phyloP scores from a whole-genome alignment of 176 grass and related monocot genomes.

The Aechmea fasciata region DNA sequence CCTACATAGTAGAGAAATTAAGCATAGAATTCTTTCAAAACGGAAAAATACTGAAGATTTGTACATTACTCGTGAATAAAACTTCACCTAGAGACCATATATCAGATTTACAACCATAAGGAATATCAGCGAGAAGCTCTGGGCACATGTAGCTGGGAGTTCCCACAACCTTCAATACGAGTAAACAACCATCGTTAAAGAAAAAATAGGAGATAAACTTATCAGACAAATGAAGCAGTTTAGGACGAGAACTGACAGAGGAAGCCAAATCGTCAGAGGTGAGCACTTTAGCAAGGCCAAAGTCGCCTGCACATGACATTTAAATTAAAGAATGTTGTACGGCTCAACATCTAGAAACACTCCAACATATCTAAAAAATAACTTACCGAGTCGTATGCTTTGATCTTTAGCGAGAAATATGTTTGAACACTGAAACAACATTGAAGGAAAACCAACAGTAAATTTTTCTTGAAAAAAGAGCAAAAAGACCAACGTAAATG shows the following conservation, averaged over 20 bases:
- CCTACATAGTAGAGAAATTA: constrained; percentile 36
- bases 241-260: constrained; percentile 51
- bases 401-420: constrained; percentile 91
- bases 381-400: constrained; percentile 79
- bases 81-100: constrained; percentile 86
- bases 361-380: background rate
- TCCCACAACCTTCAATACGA: constrained; percentile 69
- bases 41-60: constrained; percentile 9
- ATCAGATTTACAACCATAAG: constrained; percentile 97
- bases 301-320: constrained; percentile 57
- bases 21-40: constrained; percentile 4
- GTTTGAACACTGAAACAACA: constrained; percentile 76
- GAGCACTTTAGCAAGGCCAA: constrained; percentile 89
- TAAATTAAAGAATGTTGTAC: constrained; percentile 18
- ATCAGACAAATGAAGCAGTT: background rate
- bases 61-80: background rate
- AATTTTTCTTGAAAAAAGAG: constrained; percentile 5
- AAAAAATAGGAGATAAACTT: background rate
- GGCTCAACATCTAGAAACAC: constrained; percentile 3
- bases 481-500: constrained; percentile 3
- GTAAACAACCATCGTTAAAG: background rate
- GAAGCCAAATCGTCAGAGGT: constrained; percentile 87
- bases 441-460: constrained; percentile 10
- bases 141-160: constrained; percentile 99
- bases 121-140: constrained; percentile 98